Percentiles rank a stretch among this genome's conserved stretches.
Evolutionary conservation across 805 yeast species (phyloP).

Genomic region (Ogataea nonfermentans): DNA sequence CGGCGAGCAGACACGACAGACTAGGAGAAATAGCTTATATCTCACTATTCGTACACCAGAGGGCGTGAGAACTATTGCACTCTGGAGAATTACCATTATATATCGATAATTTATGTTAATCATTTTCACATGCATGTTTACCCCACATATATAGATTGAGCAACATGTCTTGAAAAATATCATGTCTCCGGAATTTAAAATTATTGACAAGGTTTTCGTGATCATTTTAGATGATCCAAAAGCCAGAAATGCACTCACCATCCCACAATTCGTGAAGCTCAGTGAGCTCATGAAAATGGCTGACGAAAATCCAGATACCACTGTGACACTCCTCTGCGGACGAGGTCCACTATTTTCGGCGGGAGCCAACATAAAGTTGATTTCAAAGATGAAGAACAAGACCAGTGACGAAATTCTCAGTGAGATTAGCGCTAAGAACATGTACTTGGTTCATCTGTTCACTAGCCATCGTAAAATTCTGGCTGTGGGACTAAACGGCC

Average conservation of each 20-base stretch:
- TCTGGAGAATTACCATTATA: no score
- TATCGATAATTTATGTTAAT: no score
- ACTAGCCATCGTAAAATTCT: constrained; percentile 69
- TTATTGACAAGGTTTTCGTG: constrained; percentile 34
- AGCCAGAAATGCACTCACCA: constrained; percentile 63
- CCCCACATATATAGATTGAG: constrained; percentile 7
- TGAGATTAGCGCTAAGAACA: constrained; percentile 56
- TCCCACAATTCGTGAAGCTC: constrained; percentile 59
- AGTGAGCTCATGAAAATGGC: constrained; percentile 62
- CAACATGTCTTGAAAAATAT: background rate
- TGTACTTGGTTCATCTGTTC: constrained; percentile 63
- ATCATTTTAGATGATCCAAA: constrained; percentile 66
- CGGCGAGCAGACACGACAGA: constrained; percentile 6
- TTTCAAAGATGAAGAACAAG: constrained; percentile 30
- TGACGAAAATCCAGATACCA: constrained; percentile 56
- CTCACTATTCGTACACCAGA: background rate
- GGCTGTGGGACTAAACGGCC: constrained; percentile 76
- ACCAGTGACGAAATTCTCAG: constrained; percentile 26
- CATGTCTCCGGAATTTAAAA: constrained; percentile 8
- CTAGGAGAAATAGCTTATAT: no score
- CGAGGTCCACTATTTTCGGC: constrained; percentile 78
- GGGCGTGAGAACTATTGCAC: background rate
- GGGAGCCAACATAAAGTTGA: constrained; percentile 67
- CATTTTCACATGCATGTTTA: constrained; percentile 8
- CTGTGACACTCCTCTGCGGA: constrained; percentile 64